Conservation (phyloP, 805 yeast genomes). For the Clavispora carvajalis region DNA sequence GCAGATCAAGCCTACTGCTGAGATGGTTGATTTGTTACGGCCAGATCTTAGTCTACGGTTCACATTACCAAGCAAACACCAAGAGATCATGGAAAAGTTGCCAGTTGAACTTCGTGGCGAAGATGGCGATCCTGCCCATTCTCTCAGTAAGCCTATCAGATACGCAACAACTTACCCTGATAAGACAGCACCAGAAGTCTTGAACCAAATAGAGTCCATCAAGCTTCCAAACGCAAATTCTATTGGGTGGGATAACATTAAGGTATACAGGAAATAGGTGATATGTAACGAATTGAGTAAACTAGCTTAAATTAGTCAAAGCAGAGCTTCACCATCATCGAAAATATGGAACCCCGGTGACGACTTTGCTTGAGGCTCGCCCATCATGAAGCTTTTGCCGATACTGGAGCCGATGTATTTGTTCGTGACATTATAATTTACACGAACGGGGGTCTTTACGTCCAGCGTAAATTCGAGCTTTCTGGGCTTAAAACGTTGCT, state of each 20-base stretch:
- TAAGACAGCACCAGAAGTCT: conserved; percentile 25
- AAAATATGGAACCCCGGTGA: conserved; percentile 12
- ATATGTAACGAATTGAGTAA: no score
- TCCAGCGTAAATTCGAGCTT: conserved; percentile 14
- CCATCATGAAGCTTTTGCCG: conserved; percentile 14
- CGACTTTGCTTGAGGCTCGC: conserved; percentile 7
- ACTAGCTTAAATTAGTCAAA: no score
- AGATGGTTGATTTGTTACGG: conserved; percentile 9
- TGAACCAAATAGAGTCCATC: conserved; percentile 34
- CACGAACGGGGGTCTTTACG: conserved; percentile 5
- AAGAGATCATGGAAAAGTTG: conserved; percentile 26
- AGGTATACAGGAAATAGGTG: conserved; percentile 20
- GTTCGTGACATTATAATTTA: conserved; percentile 12
- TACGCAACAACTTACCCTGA: conserved; percentile 28
- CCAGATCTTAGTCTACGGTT: conserved; percentile 21
- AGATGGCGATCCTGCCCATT: conserved; percentile 9
- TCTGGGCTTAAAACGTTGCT: conserved; percentile 11
- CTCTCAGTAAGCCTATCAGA: conserved; percentile 33
- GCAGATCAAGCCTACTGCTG: conserved; percentile 8
- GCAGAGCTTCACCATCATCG: conserved; percentile 2
- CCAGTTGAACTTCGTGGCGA: conserved; percentile 31
- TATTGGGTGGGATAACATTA: conserved; percentile 40
- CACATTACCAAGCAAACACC: conserved; percentile 28
- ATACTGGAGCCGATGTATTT: conserved; percentile 12
- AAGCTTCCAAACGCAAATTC: conserved; percentile 40